Evolutionary conservation across 2,329 filamentous ascomycete species (phyloP).

Genomic region (Alternaria postmessia): DNA sequence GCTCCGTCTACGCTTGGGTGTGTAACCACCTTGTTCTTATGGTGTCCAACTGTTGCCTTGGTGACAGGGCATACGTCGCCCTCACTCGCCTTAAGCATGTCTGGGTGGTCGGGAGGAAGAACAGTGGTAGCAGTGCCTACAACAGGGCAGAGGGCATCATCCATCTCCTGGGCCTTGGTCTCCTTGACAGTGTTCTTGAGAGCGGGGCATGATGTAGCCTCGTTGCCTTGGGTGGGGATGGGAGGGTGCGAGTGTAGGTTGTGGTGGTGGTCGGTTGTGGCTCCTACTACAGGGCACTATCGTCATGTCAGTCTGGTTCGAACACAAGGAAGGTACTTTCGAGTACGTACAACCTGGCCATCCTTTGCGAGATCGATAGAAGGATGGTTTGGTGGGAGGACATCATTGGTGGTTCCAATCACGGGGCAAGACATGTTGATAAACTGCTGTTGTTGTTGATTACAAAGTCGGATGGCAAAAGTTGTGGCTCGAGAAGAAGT

Average conservation of each 20-base stretch:
- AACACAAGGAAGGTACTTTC: background rate
- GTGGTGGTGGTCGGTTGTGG: conserved; percentile 56
- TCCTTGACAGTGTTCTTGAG: conserved; percentile 51
- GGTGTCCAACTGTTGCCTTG: conserved; percentile 55
- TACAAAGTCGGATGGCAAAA: background rate
- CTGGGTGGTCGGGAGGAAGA: conserved; percentile 55
- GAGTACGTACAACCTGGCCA: conserved; percentile 42
- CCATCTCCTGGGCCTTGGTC: conserved; percentile 49
- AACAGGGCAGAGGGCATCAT: conserved; percentile 55
- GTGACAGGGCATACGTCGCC: conserved; percentile 55
- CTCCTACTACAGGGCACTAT: conserved; percentile 56
- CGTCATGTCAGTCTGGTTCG: background rate
- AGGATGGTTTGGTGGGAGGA: conserved; percentile 56
- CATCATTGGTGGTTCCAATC: conserved; percentile 54
- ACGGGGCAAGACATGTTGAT: conserved; percentile 45
- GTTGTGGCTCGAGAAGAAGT: background rate
- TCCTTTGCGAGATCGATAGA: conserved; percentile 50
- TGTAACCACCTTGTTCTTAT: conserved; percentile 52
- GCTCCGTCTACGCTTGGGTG: conserved; percentile 53
- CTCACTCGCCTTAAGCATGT: conserved; percentile 48
- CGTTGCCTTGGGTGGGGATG: conserved; percentile 37
- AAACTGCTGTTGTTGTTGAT: background rate
- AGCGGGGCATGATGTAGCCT: conserved; percentile 53
- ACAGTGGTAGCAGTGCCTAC: conserved; percentile 54
- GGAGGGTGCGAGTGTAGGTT: conserved; percentile 54